A percentile compares a stretch with the other conserved stretches of the same genome.
Conservation (phyloP, 2,329 filamentous ascomycete species). For the Aspergillus novofumigatus region DNA sequence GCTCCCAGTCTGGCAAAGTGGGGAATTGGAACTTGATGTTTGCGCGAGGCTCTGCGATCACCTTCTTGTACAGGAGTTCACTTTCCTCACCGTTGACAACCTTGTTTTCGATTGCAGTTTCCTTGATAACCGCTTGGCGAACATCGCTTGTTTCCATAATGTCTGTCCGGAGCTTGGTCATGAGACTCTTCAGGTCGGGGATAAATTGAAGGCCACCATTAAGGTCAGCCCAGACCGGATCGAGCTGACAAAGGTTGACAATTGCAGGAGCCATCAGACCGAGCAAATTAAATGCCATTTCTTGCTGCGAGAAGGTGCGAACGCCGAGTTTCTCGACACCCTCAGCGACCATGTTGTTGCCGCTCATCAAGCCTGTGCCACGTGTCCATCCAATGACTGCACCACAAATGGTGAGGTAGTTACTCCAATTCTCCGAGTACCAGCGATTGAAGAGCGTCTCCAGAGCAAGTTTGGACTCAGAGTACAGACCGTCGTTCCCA, state of each 20-base stretch:
- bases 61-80: conserved; percentile 91
- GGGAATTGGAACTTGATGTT: conserved; percentile 99
- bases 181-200: conserved; percentile 87
- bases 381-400: conserved; percentile 99
- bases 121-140: conserved; percentile 87
- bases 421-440: conserved; percentile 95
- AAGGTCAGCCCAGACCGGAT: conserved; percentile 94
- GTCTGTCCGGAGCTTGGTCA: conserved; percentile 89
- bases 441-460: conserved; percentile 98
- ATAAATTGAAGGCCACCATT: conserved; percentile 98
- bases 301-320: conserved; percentile 96
- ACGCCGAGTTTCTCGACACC: conserved; percentile 95
- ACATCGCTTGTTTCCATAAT: conserved; percentile 94
- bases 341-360: conserved; percentile 96
- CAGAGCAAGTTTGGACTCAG: conserved; percentile 93
- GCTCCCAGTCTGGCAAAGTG: conserved; percentile 82
- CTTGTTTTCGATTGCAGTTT: conserved; percentile 95
- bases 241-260: conserved; percentile 89
- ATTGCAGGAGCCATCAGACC: conserved; percentile 92
- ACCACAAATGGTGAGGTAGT: conserved; percentile 97
- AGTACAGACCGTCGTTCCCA: conserved; percentile 95
- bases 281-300: conserved; percentile 98
- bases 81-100: conserved; percentile 91
- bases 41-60: conserved; percentile 85
- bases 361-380: conserved; percentile 95